Base-by-base conservation (phyloP, 2,329 filamentous ascomycete genomes). In the Botryotinia globosa region DNA sequence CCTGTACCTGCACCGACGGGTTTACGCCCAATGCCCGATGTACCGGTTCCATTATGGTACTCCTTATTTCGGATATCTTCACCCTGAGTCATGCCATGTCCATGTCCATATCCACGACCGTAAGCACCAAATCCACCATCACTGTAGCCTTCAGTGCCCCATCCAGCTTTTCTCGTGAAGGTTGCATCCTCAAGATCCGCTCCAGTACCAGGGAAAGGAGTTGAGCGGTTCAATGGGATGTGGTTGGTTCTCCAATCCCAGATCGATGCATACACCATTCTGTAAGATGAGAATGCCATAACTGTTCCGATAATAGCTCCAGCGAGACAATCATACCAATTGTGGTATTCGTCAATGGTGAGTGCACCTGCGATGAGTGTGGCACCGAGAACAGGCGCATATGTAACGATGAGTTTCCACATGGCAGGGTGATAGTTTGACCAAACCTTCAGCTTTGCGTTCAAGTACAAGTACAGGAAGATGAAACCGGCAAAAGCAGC, bases 361-460 rank as follows among this genome's bases (percentile, higher is more conserved):
- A 93, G 82, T 0, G 90, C 87, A 9, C 91, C 91, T 1, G 87
- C 90, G 61, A 94, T 92, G 3, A 94, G 83, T 4, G 85, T 85
- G 0, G 91, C 91, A 4, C 88, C 90, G 0, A 94, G 87, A 4
- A 94, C 82, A 0, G 92, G 91, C 0, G 88, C 85, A 77, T 91
- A 91, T 37, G 89, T 83, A 25, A 85, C 86, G 45, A 91, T 83
- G 20, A 93, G 82, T 82, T 93, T 93, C 91, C 91, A 93, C 86
- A 92, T 89, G 20, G 89, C 85, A 0, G 91, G 88, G 79, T 93
- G 91, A 80, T 91, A 91, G 83, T 92, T 91, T 75, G 87, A 83
- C 77, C 90, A 93, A 72, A 93, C 87, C 85, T 93, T 94, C 76
- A 94, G 85, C 83, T 94, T 94, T 65, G 90, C 91, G 80, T 94